A percentile compares a stretch with the other conserved stretches of the same genome.
Conservation (phyloP, 371 early-diverging fungal species). For the Mortierella sp. region DNA sequence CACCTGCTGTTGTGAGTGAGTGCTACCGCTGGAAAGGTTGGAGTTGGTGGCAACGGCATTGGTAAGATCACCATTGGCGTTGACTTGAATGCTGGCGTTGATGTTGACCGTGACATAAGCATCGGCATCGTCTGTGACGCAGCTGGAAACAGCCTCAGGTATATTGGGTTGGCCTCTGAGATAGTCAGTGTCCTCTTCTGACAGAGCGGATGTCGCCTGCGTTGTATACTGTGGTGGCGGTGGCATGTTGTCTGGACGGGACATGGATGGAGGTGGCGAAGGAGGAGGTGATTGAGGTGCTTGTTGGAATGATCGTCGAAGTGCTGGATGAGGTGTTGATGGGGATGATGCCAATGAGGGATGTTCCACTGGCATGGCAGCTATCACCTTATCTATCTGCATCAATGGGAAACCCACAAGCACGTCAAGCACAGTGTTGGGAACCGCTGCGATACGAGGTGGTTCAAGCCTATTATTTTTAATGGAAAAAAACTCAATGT, state of each 20-base stretch:
- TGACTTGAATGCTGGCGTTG: too few species aligned
- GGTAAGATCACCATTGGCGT: too few species aligned
- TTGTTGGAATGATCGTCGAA: too few species aligned
- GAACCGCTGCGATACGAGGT: background rate
- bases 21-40: background rate
- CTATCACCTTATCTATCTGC: background rate
- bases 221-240: background rate
- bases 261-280: background rate
- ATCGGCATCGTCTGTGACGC: too few species aligned
- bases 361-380: background rate
- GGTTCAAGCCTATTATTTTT: background rate
- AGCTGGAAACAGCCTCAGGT: too few species aligned
- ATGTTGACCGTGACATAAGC: too few species aligned
- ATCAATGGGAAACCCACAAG: background rate
- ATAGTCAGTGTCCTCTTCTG: too few species aligned
- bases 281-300: background rate
- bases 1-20: background rate
- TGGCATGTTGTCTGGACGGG: too few species aligned
- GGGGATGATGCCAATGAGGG: too few species aligned
- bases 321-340: background rate
- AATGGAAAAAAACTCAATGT: background rate
- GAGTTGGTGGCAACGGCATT: too few species aligned
- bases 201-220: background rate
- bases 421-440: background rate
- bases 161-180: too few species aligned